A percentile compares a stretch with the other conserved stretches of the same genome.
phyloP scores from a whole-genome alignment of 2,329 filamentous ascomycete genomes.

The Epichloe typhina region DNA sequence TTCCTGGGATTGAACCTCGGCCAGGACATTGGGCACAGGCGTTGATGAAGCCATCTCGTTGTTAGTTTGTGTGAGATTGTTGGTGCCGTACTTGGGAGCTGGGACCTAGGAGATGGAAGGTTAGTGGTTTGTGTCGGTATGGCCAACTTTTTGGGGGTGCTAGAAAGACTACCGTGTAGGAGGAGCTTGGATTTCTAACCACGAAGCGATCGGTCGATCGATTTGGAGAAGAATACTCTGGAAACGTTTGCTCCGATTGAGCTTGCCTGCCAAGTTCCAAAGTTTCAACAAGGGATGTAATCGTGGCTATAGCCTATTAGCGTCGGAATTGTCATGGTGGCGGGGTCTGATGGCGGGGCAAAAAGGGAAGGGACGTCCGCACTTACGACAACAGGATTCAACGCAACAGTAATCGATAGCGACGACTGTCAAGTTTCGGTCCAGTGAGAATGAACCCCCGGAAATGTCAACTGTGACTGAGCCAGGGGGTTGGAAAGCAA shows the following conservation, averaged over 20 bases:
- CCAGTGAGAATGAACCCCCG: neutral
- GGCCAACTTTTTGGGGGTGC: no score
- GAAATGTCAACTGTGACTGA: no score
- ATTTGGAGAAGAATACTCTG: neutral
- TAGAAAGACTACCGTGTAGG: neutral
- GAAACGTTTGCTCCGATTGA: neutral
- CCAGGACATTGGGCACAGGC: constrained; percentile 28
- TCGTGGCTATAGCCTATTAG: neutral
- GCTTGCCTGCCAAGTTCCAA: neutral
- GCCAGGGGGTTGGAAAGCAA: neutral
- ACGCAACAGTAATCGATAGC: neutral
- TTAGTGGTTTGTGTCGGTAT: neutral
- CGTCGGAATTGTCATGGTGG: neutral
- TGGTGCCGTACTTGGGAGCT: neutral
- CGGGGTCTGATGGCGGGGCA: neutral
- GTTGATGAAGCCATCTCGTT: constrained; percentile 17
- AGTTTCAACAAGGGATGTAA: neutral
- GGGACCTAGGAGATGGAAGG: neutral
- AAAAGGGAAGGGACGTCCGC: no score
- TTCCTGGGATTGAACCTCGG: constrained; percentile 26
- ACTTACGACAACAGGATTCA: neutral
- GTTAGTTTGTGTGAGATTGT: neutral
- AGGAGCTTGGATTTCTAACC: neutral
- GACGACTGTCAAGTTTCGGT: neutral
- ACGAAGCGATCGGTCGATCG: neutral